phyloP scores from a whole-genome alignment of 257 asterid species.

The Salvia rosmarinus region DNA sequence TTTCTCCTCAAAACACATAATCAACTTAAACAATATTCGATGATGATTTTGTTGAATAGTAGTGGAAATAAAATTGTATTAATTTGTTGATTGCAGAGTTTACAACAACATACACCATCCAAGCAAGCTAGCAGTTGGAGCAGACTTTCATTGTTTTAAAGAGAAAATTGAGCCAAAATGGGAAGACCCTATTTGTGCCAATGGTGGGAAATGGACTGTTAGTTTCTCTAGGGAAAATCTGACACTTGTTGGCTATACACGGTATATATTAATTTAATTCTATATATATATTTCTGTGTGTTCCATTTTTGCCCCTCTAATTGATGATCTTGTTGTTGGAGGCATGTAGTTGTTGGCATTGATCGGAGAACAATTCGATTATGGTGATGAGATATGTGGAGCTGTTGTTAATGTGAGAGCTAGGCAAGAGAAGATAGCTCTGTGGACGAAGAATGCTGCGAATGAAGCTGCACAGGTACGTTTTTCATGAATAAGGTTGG shows the following conservation, averaged over 20 bases:
- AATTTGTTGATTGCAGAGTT: conserved; percentile 49
- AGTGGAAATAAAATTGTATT: not conserved
- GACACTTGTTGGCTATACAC: conserved; percentile 90
- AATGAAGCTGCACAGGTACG: conserved; percentile 94
- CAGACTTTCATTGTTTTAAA: conserved; percentile 89
- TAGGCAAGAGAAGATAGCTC: conserved; percentile 73
- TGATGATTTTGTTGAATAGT: not conserved
- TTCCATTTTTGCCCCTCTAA: not conserved
- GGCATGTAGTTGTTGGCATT: conserved; percentile 73
- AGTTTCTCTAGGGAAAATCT: conserved; percentile 63
- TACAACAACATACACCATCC: conserved; percentile 84
- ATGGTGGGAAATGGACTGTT: conserved; percentile 91
- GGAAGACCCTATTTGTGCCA: conserved; percentile 96
- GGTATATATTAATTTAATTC: conserved; percentile 47
- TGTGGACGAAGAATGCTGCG: conserved; percentile 96
- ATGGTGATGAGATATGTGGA: conserved; percentile 97
- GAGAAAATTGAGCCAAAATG: conserved; percentile 85
- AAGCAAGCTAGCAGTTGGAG: conserved; percentile 77
- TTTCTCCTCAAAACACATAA: not conserved
- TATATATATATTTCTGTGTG: not conserved
- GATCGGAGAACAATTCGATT: conserved; percentile 94
- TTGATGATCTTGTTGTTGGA: conserved; percentile 7
- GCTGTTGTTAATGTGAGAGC: conserved; percentile 82
- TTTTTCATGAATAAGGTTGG: no score
- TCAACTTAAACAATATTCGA: not conserved